A percentile compares a stretch with the other conserved stretches of the same genome.
These are phyloP conservation scores for Epichloe typhina DNA, from an alignment of 2,329 filamentous ascomycete species.

Conservation along the genomic window DNA sequence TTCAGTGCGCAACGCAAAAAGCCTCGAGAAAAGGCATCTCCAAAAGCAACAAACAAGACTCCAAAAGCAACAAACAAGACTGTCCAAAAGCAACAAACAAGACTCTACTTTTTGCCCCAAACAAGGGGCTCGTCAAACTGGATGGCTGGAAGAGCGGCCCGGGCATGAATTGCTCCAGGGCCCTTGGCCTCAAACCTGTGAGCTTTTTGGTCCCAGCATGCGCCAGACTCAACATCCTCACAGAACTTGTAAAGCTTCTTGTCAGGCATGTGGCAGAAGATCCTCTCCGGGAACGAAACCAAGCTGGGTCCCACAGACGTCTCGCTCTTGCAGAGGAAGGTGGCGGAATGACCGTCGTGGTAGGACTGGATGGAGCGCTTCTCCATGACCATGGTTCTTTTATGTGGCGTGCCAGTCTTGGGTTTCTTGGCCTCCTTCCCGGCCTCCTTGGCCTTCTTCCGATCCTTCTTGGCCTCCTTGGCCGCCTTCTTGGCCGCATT, in stretches of 20 bases:
- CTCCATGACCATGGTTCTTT: background rate
- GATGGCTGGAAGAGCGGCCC: background rate
- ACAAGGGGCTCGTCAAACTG: background rate
- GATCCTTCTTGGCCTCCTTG: background rate
- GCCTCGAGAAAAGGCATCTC: too few relatives aligned
- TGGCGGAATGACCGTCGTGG: background rate
- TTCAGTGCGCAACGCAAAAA: too few relatives aligned
- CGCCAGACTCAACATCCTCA: background rate
- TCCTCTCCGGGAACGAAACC: background rate
- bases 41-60: too few relatives aligned
- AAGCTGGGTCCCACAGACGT: constrained; percentile 2
- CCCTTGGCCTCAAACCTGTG: background rate
- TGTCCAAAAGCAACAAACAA: too few relatives aligned
- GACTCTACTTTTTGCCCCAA: background rate
- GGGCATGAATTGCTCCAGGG: background rate
- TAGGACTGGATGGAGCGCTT: background rate
- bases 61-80: too few relatives aligned
- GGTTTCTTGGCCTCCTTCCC: background rate
- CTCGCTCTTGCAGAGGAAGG: background rate
- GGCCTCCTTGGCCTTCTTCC: background rate
- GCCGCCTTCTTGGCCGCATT: background rate
- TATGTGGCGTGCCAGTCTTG: background rate
- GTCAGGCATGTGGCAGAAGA: constrained; percentile 4
- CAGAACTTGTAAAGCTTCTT: constrained; percentile 1
- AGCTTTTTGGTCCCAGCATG: background rate